phyloP scores from a whole-genome alignment of 225 moss, liverwort and hornwort species.

The Asterella californica region DNA sequence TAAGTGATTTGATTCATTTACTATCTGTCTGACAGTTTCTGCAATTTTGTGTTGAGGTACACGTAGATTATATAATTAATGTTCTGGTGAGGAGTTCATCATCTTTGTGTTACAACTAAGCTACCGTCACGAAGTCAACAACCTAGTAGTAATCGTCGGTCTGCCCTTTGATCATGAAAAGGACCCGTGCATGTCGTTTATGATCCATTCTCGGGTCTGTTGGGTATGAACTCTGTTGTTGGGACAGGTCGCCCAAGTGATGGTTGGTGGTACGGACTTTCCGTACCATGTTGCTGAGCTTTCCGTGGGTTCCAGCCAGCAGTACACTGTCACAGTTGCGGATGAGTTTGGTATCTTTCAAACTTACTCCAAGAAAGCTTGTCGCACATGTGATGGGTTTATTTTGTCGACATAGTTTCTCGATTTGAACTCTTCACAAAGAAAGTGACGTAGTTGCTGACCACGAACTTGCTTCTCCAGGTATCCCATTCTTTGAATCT shows the following conservation, averaged over 20 bases:
- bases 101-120: too few species aligned
- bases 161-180: too few species aligned
- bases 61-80: too few species aligned
- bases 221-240: background rate
- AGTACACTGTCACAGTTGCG: conserved; percentile 60
- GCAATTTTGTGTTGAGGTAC: background rate
- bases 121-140: too few species aligned
- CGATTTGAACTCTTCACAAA: background rate
- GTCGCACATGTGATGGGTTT: background rate
- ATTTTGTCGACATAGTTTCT: background rate
- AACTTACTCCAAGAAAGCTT: background rate
- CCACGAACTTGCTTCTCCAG: conserved; percentile 26
- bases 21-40: background rate
- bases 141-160: too few species aligned
- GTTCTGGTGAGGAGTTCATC: too few species aligned
- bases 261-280: conserved; percentile 67
- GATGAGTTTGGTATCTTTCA: conserved; percentile 66
- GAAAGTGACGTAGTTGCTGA: background rate
- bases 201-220: background rate
- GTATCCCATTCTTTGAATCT: conserved; percentile 68
- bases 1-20: conserved; percentile 11
- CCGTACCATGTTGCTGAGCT: conserved; percentile 84
- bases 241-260: conserved; percentile 64
- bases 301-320: conserved; percentile 74
- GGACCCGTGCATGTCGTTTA: background rate